phyloP scores from a whole-genome alignment of 2,329 filamentous ascomycete genomes.

The Ceratocystis cacaofunesta region DNA sequence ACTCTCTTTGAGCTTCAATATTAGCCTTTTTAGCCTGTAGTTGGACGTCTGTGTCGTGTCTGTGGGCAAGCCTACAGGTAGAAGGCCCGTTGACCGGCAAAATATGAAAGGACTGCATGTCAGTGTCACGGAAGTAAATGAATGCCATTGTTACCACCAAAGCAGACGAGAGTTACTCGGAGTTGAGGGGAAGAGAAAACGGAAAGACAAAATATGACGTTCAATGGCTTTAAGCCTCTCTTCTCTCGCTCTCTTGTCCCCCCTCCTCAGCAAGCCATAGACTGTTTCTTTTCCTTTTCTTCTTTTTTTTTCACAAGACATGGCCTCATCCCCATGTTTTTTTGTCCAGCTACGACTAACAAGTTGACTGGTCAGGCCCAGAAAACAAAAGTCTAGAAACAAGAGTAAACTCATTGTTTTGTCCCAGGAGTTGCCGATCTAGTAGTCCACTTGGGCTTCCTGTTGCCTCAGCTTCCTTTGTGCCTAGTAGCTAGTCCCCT shows the following conservation, averaged over 20 bases:
- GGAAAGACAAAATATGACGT: neutral
- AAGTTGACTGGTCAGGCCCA: neutral
- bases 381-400: neutral
- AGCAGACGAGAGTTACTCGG: neutral
- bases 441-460: neutral
- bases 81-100: neutral
- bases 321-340: neutral
- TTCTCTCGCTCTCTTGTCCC: neutral
- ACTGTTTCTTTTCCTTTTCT: neutral
- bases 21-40: too few relatives aligned
- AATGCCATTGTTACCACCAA: neutral
- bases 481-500: neutral
- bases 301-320: neutral
- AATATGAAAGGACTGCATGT: neutral
- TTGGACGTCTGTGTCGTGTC: too few relatives aligned
- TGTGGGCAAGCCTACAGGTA: neutral
- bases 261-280: neutral
- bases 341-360: neutral
- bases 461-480: neutral
- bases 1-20: neutral
- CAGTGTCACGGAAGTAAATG: neutral
- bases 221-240: too few relatives aligned
- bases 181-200: neutral
- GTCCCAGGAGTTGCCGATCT: neutral
- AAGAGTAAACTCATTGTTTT: neutral